phyloP scores from a whole-genome alignment of 148 eudicot species.

The Camellia granthamiana region DNA sequence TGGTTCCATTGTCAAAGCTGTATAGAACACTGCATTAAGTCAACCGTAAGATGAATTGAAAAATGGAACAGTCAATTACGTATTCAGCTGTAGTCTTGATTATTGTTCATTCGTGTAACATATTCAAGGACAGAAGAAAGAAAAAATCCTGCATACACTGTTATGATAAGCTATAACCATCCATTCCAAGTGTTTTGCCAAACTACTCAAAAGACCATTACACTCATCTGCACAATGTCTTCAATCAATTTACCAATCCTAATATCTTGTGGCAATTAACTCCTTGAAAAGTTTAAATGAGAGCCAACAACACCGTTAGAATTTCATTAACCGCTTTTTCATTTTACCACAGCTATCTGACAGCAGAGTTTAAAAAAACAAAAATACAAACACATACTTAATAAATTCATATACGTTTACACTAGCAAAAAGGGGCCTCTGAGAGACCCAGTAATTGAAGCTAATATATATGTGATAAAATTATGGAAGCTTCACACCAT shows the following conservation, averaged over 20 bases:
- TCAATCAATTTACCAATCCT: background rate
- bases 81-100: background rate
- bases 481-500: background rate
- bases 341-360: background rate
- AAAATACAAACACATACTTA: background rate
- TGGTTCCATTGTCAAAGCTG: constrained; percentile 38
- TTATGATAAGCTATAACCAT: background rate
- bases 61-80: background rate
- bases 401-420: background rate
- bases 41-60: background rate
- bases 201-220: background rate
- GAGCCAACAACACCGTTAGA: background rate
- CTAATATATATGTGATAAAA: background rate
- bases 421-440: too few species aligned
- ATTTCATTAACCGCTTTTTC: background rate
- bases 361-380: background rate
- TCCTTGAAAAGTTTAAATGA: background rate
- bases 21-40: background rate
- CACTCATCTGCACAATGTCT: background rate
- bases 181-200: background rate
- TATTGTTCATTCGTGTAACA: background rate
- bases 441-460: too few species aligned
- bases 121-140: background rate
- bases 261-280: background rate
- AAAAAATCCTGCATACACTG: background rate